Conservation (phyloP, 2,329 filamentous ascomycete genomes). For the Fusarium fracticaudum region DNA sequence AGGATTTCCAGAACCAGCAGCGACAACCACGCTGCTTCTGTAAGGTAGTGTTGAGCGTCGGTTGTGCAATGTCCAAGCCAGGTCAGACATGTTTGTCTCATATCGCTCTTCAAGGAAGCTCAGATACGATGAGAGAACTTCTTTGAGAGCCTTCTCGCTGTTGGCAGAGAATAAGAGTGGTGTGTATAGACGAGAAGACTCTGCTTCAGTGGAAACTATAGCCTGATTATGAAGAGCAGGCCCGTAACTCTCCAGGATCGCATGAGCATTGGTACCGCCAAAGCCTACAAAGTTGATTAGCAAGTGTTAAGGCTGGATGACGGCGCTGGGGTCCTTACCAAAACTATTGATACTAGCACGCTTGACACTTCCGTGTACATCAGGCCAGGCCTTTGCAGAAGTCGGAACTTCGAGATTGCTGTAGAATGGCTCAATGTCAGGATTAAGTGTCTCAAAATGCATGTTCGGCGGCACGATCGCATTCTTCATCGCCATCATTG, state of each 20-base stretch:
- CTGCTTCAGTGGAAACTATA: background rate
- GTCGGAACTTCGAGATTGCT: background rate
- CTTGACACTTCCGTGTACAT: background rate
- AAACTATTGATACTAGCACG: slow-evolving; percentile 9
- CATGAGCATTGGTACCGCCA: slow-evolving; percentile 23
- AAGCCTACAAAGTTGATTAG: background rate
- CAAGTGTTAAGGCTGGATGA: fast-evolving
- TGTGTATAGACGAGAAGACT: background rate
- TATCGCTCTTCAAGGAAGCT: background rate
- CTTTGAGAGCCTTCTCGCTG: background rate
- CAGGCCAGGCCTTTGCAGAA: background rate
- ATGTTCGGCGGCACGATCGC: background rate
- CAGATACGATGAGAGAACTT: background rate
- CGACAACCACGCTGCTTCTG: background rate
- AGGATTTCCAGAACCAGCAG: background rate
- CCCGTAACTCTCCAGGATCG: slow-evolving; percentile 10
- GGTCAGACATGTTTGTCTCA: background rate
- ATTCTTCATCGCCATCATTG: background rate
- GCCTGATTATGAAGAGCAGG: background rate
- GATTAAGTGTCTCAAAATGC: background rate
- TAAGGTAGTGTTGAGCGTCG: background rate
- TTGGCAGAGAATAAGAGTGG: background rate
- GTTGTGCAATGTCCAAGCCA: background rate
- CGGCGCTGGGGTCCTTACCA: fast-evolving
- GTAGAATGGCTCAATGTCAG: background rate